Evolutionary conservation across 108 stramenopile genomes (phyloP), one percentile per base, ranked within the genome.

Genomic region (Pseudonitzschia multiseries): DNA sequence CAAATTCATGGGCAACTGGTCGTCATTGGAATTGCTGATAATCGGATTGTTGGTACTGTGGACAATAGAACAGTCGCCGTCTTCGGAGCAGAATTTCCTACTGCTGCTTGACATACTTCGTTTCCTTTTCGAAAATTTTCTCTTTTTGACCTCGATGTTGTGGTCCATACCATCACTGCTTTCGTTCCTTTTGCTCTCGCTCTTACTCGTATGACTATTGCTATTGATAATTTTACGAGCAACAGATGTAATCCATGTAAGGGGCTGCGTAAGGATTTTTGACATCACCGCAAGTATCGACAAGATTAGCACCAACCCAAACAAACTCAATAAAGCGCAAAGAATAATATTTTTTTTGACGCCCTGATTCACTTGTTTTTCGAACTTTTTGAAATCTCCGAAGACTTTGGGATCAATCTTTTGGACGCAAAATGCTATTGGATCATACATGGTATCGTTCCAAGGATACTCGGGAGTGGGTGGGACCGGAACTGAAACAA

Each of bases 171-270:
- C 20, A 20, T 26, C 21, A 10, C 54, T 10, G 24, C 4, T 8
- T 56, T 56, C 54, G 20, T 26, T 24, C 9, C 24, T 56, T 26
- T 22, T 1, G 10, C 22, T 1, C 12, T 26, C 1, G 1, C 22
- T 56, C 26, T 56, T 56, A 26, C 54, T 60, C 6, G 66, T 60
- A 10, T 72, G 24, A 10, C 24, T 77, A 32, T 65, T 75, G 46
- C 69, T 81, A 15, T 74, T 69, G 29, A 84, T 57, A 42, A 86
- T 73, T 10, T 73, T 54, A 24, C 71, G 56, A 42, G 72, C 82
- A 15, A 83, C 72, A 40, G 8, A 14, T 9, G 75, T 53, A 72
- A 88, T 86, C 83, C 83, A 88, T 15, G 64, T 73, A 26, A 88
- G 68, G 10, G 84, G 84, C 36, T 72, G 32, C 0, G 84, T 85